Base-by-base conservation (phyloP, 2,329 filamentous ascomycete species). In the Neonectria hederae region DNA sequence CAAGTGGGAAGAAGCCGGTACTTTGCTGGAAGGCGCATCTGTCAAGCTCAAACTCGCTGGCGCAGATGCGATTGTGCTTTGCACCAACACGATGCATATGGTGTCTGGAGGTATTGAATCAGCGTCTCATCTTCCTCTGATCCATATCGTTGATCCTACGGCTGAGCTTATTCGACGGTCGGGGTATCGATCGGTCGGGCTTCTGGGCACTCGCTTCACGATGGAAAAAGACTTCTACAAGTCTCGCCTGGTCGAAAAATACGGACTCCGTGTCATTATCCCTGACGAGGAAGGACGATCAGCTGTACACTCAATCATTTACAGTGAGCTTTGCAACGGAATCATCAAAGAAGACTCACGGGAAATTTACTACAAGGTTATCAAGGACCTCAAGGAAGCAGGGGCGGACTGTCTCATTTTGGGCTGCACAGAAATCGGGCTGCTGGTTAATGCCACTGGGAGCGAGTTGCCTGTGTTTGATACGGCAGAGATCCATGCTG, bases 31-130 rank as follows among this genome's bases (percentile, higher is more conserved):
- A 3, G 51, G 67, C 0, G 72, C 70, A 2, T 63, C 72, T 0
- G 4, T 22, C 1, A 69, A 46, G 14, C 59, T 75, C 0, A 62
- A 66, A 2, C 54, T 57, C 1, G 69, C 65, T 1, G 72, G 73
- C 2, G 73, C 73, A 1, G 68, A 75, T 19, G 70, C 62, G 1
- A 56, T 75, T 0, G 66, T 75, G 0, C 62, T 75, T 1, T 73
- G 69, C 54, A 72, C 71, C 4, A 75, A 75, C 21, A 75, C 73
- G 0, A 74, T 72, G 70, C 73, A 75, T 17, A 59, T 69, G 14
- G 65, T 71, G 0, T 62, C 66, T 2, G 35, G 59, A 0, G 63
- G 56, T 2, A 72, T 75, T 1, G 65, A 67, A 7, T 4, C 10
- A 0, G 59, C 65, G 1, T 56, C 66, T 1, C 21, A 58, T 1